A percentile compares a stretch with the other conserved stretches of the same genome.
These are phyloP conservation scores for Neurospora crassa DNA, from an alignment of 2,329 filamentous ascomycete genomes.

Conservation along the genomic window DNA sequence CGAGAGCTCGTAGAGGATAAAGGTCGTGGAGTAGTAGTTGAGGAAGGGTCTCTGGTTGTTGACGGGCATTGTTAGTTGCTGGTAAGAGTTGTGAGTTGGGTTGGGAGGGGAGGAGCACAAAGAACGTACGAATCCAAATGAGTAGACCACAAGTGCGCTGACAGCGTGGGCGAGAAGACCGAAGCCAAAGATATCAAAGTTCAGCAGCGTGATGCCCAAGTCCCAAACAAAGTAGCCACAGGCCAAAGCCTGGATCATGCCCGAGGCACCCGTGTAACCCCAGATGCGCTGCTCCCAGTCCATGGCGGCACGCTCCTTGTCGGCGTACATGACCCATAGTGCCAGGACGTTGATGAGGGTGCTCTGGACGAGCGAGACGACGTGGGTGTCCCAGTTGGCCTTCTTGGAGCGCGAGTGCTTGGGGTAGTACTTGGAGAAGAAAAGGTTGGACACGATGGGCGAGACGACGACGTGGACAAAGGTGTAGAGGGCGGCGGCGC, in stretches of 20 bases:
- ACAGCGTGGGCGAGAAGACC: constrained; percentile 71
- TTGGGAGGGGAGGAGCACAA: constrained; percentile 1
- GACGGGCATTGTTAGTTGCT: not conserved
- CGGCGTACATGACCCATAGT: constrained; percentile 61
- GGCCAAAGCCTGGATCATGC: constrained; percentile 67
- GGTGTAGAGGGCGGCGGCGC: constrained; percentile 59
- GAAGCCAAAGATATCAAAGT: constrained; percentile 64
- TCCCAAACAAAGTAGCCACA: constrained; percentile 83
- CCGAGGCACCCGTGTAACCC: constrained; percentile 65
- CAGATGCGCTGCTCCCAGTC: constrained; percentile 60
- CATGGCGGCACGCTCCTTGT: constrained; percentile 59
- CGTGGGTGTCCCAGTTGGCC: constrained; percentile 78
- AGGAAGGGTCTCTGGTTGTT: constrained; percentile 62
- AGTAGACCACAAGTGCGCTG: constrained; percentile 64
- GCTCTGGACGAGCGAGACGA: constrained; percentile 75
- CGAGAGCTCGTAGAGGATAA: constrained; percentile 82
- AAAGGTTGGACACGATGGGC: constrained; percentile 50
- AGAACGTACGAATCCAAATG: constrained; percentile 65
- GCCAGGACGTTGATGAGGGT: constrained; percentile 61
- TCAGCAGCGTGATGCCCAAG: constrained; percentile 55
- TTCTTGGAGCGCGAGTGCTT: constrained; percentile 52
- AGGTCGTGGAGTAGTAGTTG: constrained; percentile 71
- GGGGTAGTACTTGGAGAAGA: constrained; percentile 56
- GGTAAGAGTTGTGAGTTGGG: not conserved
- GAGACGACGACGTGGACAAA: constrained; percentile 57